Percentiles rank a stretch among this genome's conserved stretches.
phyloP scores from a whole-genome alignment of 768 basidiomycete species.

The Lactifluus piperatus region DNA sequence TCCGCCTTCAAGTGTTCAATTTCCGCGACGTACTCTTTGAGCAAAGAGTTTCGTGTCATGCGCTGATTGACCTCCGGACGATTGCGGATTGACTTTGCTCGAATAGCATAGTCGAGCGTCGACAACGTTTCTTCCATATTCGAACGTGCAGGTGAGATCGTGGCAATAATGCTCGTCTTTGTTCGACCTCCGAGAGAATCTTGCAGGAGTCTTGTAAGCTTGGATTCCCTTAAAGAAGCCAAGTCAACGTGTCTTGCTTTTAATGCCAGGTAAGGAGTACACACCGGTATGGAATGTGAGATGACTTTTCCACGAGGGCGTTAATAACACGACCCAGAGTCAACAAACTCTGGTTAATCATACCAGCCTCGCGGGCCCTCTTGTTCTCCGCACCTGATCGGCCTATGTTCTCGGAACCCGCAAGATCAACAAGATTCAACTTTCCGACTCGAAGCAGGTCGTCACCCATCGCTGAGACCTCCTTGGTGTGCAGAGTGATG shows the following conservation, averaged over 20 bases:
- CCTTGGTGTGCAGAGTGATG: constrained; percentile 90
- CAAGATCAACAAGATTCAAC: constrained; percentile 93
- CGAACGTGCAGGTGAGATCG: constrained; percentile 85
- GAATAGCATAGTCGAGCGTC: constrained; percentile 92
- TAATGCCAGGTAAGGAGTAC: constrained; percentile 20
- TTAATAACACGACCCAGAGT: constrained; percentile 98
- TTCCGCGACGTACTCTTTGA: constrained; percentile 90
- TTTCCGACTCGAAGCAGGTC: constrained; percentile 91
- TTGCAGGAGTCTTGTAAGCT: constrained; percentile 94
- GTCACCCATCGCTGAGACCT: constrained; percentile 66
- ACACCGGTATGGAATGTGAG: constrained; percentile 91
- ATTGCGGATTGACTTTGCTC: constrained; percentile 92
- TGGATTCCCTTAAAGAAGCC: constrained; percentile 66
- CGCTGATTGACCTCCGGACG: constrained; percentile 93
- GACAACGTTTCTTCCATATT: constrained; percentile 97
- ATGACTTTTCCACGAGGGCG: constrained; percentile 83
- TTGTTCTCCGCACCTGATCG: constrained; percentile 93
- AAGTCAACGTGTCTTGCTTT: not conserved
- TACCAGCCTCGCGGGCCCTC: constrained; percentile 91
- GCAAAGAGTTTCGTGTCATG: constrained; percentile 82
- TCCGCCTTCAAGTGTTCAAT: constrained; percentile 91
- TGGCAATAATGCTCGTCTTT: constrained; percentile 96
- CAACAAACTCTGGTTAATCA: constrained; percentile 95
- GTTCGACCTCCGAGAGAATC: constrained; percentile 97
- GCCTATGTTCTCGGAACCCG: constrained; percentile 96